These are phyloP conservation scores for Maudiozyma turicensis DNA, from an alignment of 805 yeast genomes.

Conservation along the genomic window DNA sequence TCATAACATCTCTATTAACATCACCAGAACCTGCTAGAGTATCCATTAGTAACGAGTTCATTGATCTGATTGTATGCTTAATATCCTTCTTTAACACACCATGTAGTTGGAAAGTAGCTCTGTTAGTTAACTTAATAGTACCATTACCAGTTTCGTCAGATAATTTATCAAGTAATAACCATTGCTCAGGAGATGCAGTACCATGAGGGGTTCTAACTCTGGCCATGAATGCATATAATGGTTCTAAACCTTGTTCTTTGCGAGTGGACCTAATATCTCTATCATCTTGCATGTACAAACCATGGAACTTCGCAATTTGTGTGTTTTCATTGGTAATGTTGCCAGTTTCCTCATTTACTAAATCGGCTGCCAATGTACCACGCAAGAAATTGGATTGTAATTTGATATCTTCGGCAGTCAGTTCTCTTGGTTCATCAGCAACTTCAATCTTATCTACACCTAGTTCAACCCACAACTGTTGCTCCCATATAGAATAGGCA, in stretches of 20 bases:
- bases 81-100: slow-evolving; percentile 86
- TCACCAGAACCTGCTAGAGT: slow-evolving; percentile 98
- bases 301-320: slow-evolving; percentile 94
- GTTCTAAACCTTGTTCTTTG: slow-evolving; percentile 86
- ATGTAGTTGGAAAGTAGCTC: slow-evolving; percentile 95
- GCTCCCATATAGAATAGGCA: slow-evolving; percentile 84
- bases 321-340: slow-evolving; percentile 85
- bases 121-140: slow-evolving; percentile 89
- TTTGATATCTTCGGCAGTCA: slow-evolving; percentile 94
- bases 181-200: slow-evolving; percentile 75
- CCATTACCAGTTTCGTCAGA: slow-evolving; percentile 82
- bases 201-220: slow-evolving; percentile 95
- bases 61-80: slow-evolving; percentile 85
- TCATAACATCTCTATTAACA: slow-evolving; percentile 92
- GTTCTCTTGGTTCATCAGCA: slow-evolving; percentile 83
- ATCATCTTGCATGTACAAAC: slow-evolving; percentile 97
- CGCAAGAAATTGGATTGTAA: slow-evolving; percentile 76
- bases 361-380: slow-evolving; percentile 86
- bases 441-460: slow-evolving; percentile 78
- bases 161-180: slow-evolving; percentile 76
- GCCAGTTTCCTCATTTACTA: slow-evolving; percentile 74
- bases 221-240: slow-evolving; percentile 92
- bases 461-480: slow-evolving; percentile 72
- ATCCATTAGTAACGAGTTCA: slow-evolving; percentile 83
- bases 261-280: slow-evolving; percentile 91